Evolutionary conservation across 345 rosid genomes (phyloP), one percentile per base, ranked within the genome.

Genomic region (Salix caprea): DNA sequence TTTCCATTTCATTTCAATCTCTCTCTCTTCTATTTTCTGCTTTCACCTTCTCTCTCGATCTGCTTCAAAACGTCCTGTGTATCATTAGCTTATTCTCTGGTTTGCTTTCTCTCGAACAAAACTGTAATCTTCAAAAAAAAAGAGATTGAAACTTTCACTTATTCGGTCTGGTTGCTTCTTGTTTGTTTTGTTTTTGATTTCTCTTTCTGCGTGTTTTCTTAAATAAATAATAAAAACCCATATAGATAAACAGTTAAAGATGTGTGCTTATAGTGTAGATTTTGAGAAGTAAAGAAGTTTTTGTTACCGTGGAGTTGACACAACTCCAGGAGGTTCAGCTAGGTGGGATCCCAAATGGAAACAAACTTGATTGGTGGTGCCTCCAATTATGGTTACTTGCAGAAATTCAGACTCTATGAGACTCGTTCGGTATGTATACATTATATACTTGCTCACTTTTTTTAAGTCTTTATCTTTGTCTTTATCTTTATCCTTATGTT

Each of bases 331-430:
- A 65, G 8, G 40, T 65, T 67, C 39, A 60, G 65, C 70, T 24
- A 32, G 70, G 19, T 56, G 74, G 75, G 70, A 65, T 54, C 76
- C 69, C 52, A 40, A n/a, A 71, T 77, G n/a, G 40, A n/a, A 68
- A 36, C 50, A 61, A 71, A 75, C 56, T 79, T 75, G 82, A 62
- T 74, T 32, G 82, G 69, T 42, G 78, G 70, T 16, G 83, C 79
- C 78, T 76, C 61, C 62, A 76, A 56, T 78, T 82, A 84, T 56
- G 76, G 80, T 18, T 87, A 83, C 70, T 86, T 96, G 80, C 94
- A 92, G 80, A 96, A 93, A 79, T 96, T 96, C 86, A 82, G 86
- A 75, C 93, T 96, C 36, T 93, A 90, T 67, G 94, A 96, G 85
- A 96, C 99, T 52, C 89, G 83, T 72, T 91, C 98, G 94, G 99